Evolutionary conservation across 371 early-diverging fungal species (phyloP).

Genomic region (Apophysomyces ossiformis): DNA sequence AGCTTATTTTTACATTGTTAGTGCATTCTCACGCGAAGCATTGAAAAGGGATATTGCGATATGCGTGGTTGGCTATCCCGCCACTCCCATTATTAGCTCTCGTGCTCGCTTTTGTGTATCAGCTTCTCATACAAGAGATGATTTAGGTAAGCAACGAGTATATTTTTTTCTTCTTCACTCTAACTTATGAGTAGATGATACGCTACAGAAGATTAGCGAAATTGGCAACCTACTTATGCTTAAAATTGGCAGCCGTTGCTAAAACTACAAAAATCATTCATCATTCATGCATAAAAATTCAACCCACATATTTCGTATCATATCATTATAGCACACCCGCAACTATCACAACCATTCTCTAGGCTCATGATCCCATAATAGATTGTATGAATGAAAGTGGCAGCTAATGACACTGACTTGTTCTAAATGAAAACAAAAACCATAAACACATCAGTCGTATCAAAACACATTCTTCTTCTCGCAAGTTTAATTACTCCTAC

Average conservation of each 20-base stretch:
- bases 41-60: slow-evolving; percentile 94
- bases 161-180: neutral
- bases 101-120: slow-evolving; percentile 98
- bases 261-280: neutral
- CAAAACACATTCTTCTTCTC: too few species aligned
- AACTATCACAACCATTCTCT: too few species aligned
- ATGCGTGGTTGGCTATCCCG: slow-evolving; percentile 99
- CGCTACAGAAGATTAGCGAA: slow-evolving; percentile 59
- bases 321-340: too few species aligned
- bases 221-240: slow-evolving; percentile 63
- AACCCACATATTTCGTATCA: too few species aligned
- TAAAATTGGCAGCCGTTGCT: slow-evolving; percentile 26
- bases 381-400: too few species aligned
- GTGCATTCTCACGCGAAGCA: slow-evolving; percentile 94
- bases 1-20: slow-evolving; percentile 13
- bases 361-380: too few species aligned
- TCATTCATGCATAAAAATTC: neutral
- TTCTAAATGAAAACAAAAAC: too few species aligned
- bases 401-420: too few species aligned
- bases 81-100: slow-evolving; percentile 96
- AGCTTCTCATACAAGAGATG: slow-evolving; percentile 95
- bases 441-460: too few species aligned
- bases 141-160: slow-evolving; percentile 66
- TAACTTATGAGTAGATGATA: slow-evolving; percentile 37
- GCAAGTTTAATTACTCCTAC: too few species aligned